Evolutionary conservation across 208 protist genomes (phyloP).

Genomic region (Tritrichomonas foetus): DNA sequence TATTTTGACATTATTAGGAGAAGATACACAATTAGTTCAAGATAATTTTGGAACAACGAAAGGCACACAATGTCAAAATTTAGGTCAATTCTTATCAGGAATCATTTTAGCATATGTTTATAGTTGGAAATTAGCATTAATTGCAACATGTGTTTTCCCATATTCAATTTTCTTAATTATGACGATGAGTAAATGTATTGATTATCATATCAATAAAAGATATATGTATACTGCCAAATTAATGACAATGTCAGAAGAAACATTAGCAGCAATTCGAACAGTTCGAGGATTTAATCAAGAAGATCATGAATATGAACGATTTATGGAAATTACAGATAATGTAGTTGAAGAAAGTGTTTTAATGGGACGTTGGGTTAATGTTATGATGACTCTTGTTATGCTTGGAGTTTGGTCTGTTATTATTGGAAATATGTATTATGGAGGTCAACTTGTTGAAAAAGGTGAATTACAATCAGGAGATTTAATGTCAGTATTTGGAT

Average conservation of each 20-base stretch:
- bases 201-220: not conserved
- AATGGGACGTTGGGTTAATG: not conserved
- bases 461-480: not conserved
- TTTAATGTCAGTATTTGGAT: not conserved
- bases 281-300: not conserved
- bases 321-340: not conserved
- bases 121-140: constrained; percentile 25
- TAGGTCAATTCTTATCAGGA: not conserved
- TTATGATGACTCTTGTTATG: not conserved
- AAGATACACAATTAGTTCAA: constrained; percentile 14
- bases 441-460: not conserved
- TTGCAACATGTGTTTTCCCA: not conserved
- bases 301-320: not conserved
- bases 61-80: not conserved
- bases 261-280: not conserved
- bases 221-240: not conserved
- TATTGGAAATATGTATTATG: constrained; percentile 36
- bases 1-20: not conserved
- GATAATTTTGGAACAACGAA: not conserved
- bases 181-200: not conserved
- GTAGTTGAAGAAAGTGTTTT: too few species aligned
- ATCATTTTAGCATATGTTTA: constrained; percentile 19
- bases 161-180: not conserved
- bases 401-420: not conserved
- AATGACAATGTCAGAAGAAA: not conserved